These are phyloP conservation scores for Acephala macrosclerotiorum DNA, from an alignment of 2,329 filamentous ascomycete species.

Conservation along the genomic window DNA sequence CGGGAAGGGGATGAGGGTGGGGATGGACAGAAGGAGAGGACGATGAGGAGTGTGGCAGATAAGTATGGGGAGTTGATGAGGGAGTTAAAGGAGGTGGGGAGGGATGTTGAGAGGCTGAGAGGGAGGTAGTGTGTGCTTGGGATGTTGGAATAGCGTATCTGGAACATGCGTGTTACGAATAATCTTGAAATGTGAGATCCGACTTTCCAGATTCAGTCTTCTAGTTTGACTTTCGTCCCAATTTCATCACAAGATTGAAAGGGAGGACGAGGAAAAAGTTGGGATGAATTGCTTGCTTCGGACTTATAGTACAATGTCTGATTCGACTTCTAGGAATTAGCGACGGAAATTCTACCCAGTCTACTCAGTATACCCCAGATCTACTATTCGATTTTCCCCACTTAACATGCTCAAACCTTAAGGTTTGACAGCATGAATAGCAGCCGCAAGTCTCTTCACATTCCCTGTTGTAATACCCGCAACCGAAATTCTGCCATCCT, in stretches of 20 bases:
- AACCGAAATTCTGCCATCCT: conserved; percentile 86
- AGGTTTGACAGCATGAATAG: conserved; percentile 81
- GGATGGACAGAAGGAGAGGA: conserved; percentile 40
- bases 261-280: neutral
- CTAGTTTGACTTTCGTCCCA: no score
- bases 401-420: conserved; percentile 27
- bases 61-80: conserved; percentile 41
- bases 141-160: neutral
- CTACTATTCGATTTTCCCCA: neutral
- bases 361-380: neutral
- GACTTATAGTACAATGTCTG: conserved; percentile 9
- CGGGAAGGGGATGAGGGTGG: conserved; percentile 32
- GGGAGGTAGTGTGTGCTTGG: conserved; percentile 15
- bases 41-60: conserved; percentile 44
- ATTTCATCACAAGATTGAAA: no score
- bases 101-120: conserved; percentile 43
- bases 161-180: neutral
- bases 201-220: neutral
- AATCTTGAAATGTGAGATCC: neutral
- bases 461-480: conserved; percentile 84
- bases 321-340: neutral
- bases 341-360: neutral
- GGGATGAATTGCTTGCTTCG: neutral
- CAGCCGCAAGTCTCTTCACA: conserved; percentile 80
- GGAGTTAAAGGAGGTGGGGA: conserved; percentile 41